These are phyloP conservation scores for Aspergillus japonicus DNA, from an alignment of 2,329 filamentous ascomycete genomes.

Conservation along the genomic window DNA sequence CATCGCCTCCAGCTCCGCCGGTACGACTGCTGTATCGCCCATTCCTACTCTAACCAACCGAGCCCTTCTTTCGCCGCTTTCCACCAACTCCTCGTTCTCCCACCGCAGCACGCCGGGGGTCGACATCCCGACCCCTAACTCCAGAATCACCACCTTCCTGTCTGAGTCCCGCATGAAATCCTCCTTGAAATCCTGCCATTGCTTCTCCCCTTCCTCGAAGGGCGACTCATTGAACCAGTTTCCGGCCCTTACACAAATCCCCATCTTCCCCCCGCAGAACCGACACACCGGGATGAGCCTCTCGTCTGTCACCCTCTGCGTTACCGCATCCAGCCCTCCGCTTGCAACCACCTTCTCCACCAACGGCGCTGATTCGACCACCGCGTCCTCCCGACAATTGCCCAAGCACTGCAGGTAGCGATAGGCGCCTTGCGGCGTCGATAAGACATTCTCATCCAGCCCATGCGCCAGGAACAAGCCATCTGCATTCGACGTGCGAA, in stretches of 20 bases:
- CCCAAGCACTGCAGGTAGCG: conserved; percentile 20
- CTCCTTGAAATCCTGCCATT: conserved; percentile 13
- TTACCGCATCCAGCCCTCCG: conserved; percentile 11
- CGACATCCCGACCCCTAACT: conserved; percentile 24
- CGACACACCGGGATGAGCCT: conserved; percentile 13
- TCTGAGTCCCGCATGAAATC: not conserved
- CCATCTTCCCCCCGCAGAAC: conserved; percentile 22
- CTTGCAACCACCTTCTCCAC: conserved; percentile 19
- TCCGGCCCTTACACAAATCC: conserved; percentile 23
- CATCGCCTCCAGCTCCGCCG: conserved; percentile 21
- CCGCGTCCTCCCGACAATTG: conserved; percentile 21
- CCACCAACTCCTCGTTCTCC: conserved; percentile 23
- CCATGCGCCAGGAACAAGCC: conserved; percentile 21
- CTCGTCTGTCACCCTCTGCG: conserved; percentile 16
- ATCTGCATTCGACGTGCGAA: conserved; percentile 26
- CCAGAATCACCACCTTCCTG: conserved; percentile 16
- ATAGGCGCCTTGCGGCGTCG: conserved; percentile 26
- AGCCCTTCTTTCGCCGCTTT: conserved; percentile 5
- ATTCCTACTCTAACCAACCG: conserved; percentile 20
- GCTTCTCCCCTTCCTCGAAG: conserved; percentile 14
- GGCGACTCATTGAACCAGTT: conserved; percentile 21
- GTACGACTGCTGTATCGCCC: conserved; percentile 21
- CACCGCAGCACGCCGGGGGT: conserved; percentile 24
- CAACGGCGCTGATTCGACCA: conserved; percentile 18
- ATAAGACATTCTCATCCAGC: conserved; percentile 12